phyloP scores from a whole-genome alignment of 345 rosid species.

The Fremontodendron californicum region DNA sequence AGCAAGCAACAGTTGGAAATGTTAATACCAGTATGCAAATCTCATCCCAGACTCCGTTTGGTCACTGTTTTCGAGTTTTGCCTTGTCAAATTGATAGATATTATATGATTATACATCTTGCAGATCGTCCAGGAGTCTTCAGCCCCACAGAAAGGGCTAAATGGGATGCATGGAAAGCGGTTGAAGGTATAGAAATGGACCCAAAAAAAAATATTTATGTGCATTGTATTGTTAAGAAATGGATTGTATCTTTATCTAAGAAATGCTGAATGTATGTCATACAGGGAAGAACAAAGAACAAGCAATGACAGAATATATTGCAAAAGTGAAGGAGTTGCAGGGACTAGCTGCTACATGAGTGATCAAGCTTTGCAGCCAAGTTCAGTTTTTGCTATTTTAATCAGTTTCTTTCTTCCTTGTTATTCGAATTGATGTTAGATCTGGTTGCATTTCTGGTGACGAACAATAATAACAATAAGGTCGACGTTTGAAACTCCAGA shows the following conservation, averaged over 20 bases:
- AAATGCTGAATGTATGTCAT: neutral
- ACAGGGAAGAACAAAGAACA: slow-evolving; percentile 31
- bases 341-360: neutral
- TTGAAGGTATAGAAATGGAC: slow-evolving; percentile 22
- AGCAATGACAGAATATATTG: slow-evolving; percentile 30
- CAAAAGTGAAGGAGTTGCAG: slow-evolving; percentile 33
- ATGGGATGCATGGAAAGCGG: slow-evolving; percentile 42
- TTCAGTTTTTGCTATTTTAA: neutral
- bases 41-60: neutral
- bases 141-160: slow-evolving; percentile 29
- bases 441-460: too few species aligned
- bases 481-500: too few species aligned
- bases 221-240: neutral
- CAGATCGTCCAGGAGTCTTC: slow-evolving; percentile 29
- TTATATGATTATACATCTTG: neutral
- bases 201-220: neutral
- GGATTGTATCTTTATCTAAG: neutral
- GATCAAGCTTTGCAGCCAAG: neutral
- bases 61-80: neutral
- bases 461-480: too few species aligned
- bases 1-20: slow-evolving; percentile 30
- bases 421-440: too few species aligned
- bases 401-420: too few species aligned
- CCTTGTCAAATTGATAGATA: neutral
- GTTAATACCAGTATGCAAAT: slow-evolving; percentile 6